Evolutionary conservation across 202 grass and related monocot species (phyloP).

Genomic region (Schoenoplectus tabernaemontani): DNA sequence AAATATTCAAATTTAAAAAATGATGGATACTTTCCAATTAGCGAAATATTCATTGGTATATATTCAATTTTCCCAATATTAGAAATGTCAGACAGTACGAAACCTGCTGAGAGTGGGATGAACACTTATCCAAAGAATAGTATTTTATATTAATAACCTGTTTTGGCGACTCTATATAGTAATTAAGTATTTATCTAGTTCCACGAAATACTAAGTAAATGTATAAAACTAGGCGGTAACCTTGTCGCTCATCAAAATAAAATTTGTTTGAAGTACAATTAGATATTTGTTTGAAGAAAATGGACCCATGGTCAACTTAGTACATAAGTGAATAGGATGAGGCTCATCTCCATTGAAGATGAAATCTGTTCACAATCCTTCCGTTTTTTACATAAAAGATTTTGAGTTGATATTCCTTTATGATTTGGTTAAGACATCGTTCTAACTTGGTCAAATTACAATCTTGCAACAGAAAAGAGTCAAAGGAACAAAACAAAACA

Average conservation of each 20-base stretch:
- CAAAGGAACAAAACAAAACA: background rate
- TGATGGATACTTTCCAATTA: no score
- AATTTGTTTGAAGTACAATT: background rate
- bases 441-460: background rate
- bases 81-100: constrained; percentile 6
- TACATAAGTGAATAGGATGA: background rate
- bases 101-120: constrained; percentile 5
- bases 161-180: constrained; percentile 1
- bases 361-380: background rate
- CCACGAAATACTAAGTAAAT: background rate
- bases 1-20: no score
- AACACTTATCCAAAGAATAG: constrained; percentile 1
- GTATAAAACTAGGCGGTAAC: background rate
- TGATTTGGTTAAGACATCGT: background rate
- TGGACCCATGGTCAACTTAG: background rate
- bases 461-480: background rate
- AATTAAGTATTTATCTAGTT: background rate
- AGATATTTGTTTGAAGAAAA: background rate
- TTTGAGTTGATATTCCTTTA: background rate
- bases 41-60: no score
- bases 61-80: no score
- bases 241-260: constrained; percentile 10
- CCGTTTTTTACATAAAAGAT: background rate
- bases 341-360: background rate
- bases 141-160: constrained; percentile 11